Percentiles rank a stretch among this genome's conserved stretches.
phyloP scores from a whole-genome alignment of 2,329 filamentous ascomycete species.

The Trichoderma aggressivum region DNA sequence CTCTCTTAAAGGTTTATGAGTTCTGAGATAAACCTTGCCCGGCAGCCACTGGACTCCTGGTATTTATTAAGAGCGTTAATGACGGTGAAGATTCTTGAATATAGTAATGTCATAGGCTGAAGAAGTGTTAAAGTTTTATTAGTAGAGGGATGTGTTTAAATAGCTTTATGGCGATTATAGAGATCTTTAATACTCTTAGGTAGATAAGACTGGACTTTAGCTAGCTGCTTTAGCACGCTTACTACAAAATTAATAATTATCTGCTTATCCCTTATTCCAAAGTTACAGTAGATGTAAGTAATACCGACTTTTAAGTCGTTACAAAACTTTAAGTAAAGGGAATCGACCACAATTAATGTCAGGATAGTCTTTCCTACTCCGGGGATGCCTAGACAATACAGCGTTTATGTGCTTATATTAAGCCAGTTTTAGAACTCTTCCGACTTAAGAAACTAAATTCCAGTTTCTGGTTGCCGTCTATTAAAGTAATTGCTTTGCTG shows the following conservation, averaged over 20 bases:
- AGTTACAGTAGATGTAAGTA: constrained; percentile 44
- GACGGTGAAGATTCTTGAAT: not conserved
- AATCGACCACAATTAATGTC: constrained; percentile 40
- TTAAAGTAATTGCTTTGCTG: constrained; percentile 40
- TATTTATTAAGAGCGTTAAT: constrained; percentile 13
- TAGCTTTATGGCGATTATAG: not conserved
- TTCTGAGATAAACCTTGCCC: not conserved
- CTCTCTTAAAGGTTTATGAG: not conserved
- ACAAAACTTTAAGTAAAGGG: constrained; percentile 28
- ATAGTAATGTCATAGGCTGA: not conserved
- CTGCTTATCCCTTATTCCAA: constrained; percentile 35
- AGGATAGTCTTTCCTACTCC: constrained; percentile 49
- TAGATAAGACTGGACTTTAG: not conserved
- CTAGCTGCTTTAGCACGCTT: not conserved
- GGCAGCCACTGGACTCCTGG: not conserved
- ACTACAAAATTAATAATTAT: not conserved
- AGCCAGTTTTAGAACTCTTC: constrained; percentile 35
- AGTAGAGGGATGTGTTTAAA: not conserved
- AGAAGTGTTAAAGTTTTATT: not conserved
- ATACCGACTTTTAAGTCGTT: constrained; percentile 32
- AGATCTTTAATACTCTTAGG: not conserved
- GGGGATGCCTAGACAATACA: constrained; percentile 47
- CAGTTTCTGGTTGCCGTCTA: constrained; percentile 39
- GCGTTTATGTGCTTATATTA: constrained; percentile 22
- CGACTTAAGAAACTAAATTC: constrained; percentile 45